Conservation (phyloP, 2,329 filamentous ascomycete genomes). For the Didymella keratinophila region DNA sequence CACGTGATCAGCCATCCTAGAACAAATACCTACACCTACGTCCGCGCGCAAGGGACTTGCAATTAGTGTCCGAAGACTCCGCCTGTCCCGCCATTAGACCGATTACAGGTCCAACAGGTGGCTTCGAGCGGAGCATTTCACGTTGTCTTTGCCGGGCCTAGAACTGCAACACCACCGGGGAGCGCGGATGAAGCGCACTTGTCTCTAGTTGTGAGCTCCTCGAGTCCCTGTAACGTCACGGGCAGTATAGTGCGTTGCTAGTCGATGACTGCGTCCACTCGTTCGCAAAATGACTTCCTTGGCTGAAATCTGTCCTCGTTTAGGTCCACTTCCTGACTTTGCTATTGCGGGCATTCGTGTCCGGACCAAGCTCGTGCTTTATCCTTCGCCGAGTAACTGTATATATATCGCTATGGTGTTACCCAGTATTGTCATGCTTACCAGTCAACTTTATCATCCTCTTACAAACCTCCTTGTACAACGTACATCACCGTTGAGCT, state of each 20-base stretch:
- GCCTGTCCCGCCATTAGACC: conserved; percentile 17
- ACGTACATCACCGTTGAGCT: background rate
- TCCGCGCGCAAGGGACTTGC: conserved; percentile 16
- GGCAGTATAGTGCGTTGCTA: conserved; percentile 15
- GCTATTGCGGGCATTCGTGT: conserved; percentile 1
- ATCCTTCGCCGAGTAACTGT: conserved; percentile 2
- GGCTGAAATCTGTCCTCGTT: conserved; percentile 8
- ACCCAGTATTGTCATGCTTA: conserved; percentile 4
- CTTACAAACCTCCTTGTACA: background rate
- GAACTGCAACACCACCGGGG: conserved; percentile 20
- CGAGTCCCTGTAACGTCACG: conserved; percentile 11
- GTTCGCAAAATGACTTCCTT: conserved; percentile 9
- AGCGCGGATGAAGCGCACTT: conserved; percentile 20
- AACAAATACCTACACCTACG: conserved; percentile 5
- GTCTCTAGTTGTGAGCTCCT: conserved; percentile 11
- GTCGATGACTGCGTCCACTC: conserved; percentile 10
- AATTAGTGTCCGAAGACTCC: conserved; percentile 9
- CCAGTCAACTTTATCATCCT: background rate
- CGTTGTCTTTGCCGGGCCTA: conserved; percentile 23
- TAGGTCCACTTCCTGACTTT: conserved; percentile 10
- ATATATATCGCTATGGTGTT: conserved; percentile 16
- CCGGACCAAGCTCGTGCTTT: conserved; percentile 1
- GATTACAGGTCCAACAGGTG: conserved; percentile 15
- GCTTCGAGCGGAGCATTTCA: conserved; percentile 1
- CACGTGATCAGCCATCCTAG: conserved; percentile 16